These are phyloP conservation scores for Cyberlindnera suaveolens DNA, from an alignment of 805 yeast genomes.

Conservation along the genomic window DNA sequence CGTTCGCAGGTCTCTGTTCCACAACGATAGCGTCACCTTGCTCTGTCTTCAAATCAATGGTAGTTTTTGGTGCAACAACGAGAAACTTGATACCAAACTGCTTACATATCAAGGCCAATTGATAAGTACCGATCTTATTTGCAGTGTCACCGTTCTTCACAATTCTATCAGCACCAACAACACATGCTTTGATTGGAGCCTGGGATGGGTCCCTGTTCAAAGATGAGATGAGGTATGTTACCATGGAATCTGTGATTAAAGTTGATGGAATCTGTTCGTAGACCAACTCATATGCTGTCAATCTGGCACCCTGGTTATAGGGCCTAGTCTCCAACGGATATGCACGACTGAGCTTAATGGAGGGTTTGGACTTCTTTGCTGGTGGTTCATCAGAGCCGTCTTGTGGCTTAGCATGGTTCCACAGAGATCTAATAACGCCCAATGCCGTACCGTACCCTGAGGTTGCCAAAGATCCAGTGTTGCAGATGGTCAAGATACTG, in stretches of 20 bases:
- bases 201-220: conserved; percentile 23
- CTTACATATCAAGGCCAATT: conserved; percentile 67
- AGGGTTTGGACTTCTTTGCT: conserved; percentile 23
- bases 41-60: conserved; percentile 64
- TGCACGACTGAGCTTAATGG: conserved; percentile 57
- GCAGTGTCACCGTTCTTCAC: conserved; percentile 94
- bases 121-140: conserved; percentile 93
- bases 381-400: conserved; percentile 18
- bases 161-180: conserved; percentile 87
- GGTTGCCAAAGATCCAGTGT: conserved; percentile 95
- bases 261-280: conserved; percentile 86
- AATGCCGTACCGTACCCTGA: conserved; percentile 97
- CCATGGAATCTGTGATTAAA: conserved; percentile 87
- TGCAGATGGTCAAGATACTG: conserved; percentile 86
- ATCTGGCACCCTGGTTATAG: conserved; percentile 90
- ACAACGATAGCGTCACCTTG: conserved; percentile 74
- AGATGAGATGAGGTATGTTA: conserved; percentile 60
- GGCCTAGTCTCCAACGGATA: conserved; percentile 95
- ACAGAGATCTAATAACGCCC: conserved; percentile 79
- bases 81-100: conserved; percentile 69
- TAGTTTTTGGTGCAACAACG: conserved; percentile 93
- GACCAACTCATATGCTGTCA: conserved; percentile 86
- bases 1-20: conserved; percentile 81
- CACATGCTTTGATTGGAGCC: conserved; percentile 78
- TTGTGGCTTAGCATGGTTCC: conserved; percentile 31